These are phyloP conservation scores for Triticum urartu DNA, from an alignment of 176 grass and related monocot genomes.

Conservation along the genomic window DNA sequence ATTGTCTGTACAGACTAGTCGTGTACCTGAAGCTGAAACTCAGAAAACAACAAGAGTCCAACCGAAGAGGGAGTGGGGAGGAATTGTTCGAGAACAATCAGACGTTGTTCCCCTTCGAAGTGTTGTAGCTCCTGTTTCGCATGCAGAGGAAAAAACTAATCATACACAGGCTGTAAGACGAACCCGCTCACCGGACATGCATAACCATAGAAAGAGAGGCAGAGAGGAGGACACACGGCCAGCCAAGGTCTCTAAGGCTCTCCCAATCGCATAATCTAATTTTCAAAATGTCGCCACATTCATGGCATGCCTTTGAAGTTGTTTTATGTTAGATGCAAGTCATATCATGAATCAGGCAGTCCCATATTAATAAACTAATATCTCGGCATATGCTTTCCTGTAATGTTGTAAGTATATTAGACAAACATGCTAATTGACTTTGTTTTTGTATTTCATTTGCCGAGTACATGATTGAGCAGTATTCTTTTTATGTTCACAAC, in stretches of 20 bases:
- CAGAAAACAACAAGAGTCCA: constrained; percentile 37
- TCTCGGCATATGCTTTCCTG: neutral
- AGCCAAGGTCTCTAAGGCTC: constrained; percentile 46
- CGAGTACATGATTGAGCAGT: neutral
- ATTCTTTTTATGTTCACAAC: neutral
- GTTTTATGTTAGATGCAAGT: constrained; percentile 4
- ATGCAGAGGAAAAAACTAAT: constrained; percentile 42
- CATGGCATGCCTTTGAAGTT: neutral
- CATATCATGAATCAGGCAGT: neutral
- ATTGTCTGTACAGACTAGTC: constrained; percentile 20
- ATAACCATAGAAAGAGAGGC: constrained; percentile 49
- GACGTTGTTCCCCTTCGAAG: constrained; percentile 68
- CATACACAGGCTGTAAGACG: constrained; percentile 31
- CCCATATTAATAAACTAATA: constrained; percentile 11
- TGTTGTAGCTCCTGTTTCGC: constrained; percentile 60
- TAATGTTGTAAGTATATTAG: neutral
- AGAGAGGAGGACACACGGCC: constrained; percentile 47
- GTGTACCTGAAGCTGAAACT: constrained; percentile 41
- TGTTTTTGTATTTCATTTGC: constrained; percentile 4
- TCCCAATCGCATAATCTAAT: neutral
- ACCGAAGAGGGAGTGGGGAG: constrained; percentile 61
- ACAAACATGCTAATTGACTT: neutral
- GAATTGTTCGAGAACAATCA: constrained; percentile 35
- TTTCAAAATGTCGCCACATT: constrained; percentile 14
- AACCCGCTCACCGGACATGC: constrained; percentile 33